Base-by-base conservation (phyloP, 345 rosid genomes). In the Hibiscus syriacus region DNA sequence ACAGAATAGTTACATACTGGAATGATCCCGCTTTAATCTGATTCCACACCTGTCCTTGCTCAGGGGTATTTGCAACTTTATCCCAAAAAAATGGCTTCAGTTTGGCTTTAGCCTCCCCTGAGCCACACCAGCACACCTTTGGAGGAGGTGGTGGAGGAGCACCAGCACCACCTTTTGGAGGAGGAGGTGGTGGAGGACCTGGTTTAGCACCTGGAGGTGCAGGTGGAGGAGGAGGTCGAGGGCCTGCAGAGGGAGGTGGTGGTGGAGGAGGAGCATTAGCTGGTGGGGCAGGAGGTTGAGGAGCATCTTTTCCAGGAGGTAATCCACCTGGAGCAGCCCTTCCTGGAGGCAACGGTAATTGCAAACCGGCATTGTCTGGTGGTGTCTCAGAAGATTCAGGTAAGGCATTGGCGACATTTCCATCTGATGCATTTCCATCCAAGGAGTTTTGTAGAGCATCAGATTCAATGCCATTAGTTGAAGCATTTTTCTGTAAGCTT, bases 31-130 rank as follows among this genome's bases (percentile, higher is more conserved):
- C 74, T 83, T 91, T 92, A 73, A 92, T 83, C 75, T 91, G 95
- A 81, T 89, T 87, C 99, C 99, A 94, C 78, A 94, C 99, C 97
- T 91, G 89, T 66, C 97, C 85, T 61, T 87, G 79, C 69, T 89
- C 95, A 25, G 97, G 97, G 72, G 85, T 94, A 43, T 94, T 92
- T 70, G 84, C 75, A 74, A 89, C 96, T 85, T 94, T 94, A 76
- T 94, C 99, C 99, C 99, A 94, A 84, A 94, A 94, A 79, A 94
- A 94, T 14, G 99, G 99, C 73, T 94, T 94, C 74, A 91, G 67
- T 80, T 91, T 94, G 76, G 97, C 66, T 86, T 87, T 94, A 65
- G 54, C 65, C 27, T 59, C 76, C 48, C 72, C 83, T 10, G 62
- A 32, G 29, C 72, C 80, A 72, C n/a, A 3, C 14, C 55, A 20